phyloP scores from a whole-genome alignment of 768 basidiomycete genomes.

The Amanita pseudoporphyria region DNA sequence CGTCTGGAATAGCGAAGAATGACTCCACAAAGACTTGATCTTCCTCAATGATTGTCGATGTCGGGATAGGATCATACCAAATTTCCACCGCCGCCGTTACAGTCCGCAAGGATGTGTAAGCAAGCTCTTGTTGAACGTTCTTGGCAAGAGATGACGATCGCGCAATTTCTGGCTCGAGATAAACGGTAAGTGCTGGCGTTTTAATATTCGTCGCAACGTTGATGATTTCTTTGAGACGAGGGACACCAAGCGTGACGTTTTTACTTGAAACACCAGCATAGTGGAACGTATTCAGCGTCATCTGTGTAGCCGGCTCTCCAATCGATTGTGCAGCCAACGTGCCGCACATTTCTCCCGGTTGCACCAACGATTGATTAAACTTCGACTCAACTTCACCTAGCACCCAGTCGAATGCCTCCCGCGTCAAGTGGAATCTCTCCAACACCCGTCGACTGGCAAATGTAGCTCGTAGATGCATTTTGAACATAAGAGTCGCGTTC shows the following conservation, averaged over 20 bases:
- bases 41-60: conserved; percentile 90
- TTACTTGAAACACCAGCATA: conserved; percentile 99
- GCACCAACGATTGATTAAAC: conserved; percentile 87
- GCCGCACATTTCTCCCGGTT: conserved; percentile 99
- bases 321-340: conserved; percentile 97
- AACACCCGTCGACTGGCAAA: conserved; percentile 83
- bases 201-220: conserved; percentile 99
- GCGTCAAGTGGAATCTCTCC: conserved; percentile 80
- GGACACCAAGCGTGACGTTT: conserved; percentile 99
- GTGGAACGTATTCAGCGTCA: conserved; percentile 99
- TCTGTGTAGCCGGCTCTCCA: conserved; percentile 98
- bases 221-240: conserved; percentile 98
- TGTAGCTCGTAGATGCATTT: conserved; percentile 85
- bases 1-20: conserved; percentile 99
- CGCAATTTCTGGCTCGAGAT: conserved; percentile 66
- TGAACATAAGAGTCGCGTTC: conserved; percentile 88
- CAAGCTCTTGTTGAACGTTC: conserved; percentile 86
- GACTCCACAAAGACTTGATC: conserved; percentile 94
- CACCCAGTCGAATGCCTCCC: conserved; percentile 97
- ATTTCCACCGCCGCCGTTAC: conserved; percentile 95
- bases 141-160: conserved; percentile 59
- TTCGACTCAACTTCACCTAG: conserved; percentile 92
- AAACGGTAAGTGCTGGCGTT: conserved; percentile 93
- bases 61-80: conserved; percentile 94
- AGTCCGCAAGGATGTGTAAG: conserved; percentile 88